Evolutionary conservation across 176 grass and related monocot species (phyloP).

Genomic region (Pontederia paniculata): DNA sequence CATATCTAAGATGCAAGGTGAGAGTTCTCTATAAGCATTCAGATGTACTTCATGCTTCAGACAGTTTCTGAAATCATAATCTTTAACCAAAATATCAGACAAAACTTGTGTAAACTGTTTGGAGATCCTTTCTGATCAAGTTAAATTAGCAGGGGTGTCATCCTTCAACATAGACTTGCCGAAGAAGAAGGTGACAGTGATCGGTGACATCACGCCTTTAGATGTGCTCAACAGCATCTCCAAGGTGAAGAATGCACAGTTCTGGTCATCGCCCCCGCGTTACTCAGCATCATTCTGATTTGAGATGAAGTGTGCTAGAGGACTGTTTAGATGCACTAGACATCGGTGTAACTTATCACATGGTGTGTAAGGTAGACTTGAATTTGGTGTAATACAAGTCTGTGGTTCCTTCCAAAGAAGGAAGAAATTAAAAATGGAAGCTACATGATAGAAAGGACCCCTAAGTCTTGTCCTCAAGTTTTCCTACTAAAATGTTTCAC

Average conservation of each 20-base stretch:
- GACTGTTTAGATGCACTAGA: too few relatives aligned
- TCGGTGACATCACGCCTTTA: slow-evolving; percentile 61
- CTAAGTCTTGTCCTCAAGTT: too few relatives aligned
- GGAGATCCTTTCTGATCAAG: neutral
- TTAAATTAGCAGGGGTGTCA: slow-evolving; percentile 29
- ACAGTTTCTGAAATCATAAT: too few relatives aligned
- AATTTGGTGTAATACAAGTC: too few relatives aligned
- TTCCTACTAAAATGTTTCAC: too few relatives aligned
- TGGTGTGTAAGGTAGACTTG: neutral
- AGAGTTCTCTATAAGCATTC: neutral
- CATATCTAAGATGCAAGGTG: slow-evolving; percentile 70
- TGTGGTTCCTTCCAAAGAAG: too few relatives aligned
- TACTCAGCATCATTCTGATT: slow-evolving; percentile 36
- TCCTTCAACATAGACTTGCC: slow-evolving; percentile 74
- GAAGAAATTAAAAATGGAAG: too few relatives aligned
- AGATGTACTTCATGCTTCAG: neutral
- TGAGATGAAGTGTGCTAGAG: neutral
- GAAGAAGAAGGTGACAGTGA: slow-evolving; percentile 71
- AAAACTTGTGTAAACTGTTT: neutral
- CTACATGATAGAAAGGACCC: too few relatives aligned
- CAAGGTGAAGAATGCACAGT: slow-evolving; percentile 73
- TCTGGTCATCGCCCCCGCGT: slow-evolving; percentile 39
- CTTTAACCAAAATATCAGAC: neutral
- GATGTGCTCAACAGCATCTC: slow-evolving; percentile 63
- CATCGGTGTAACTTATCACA: too few relatives aligned